phyloP scores from a whole-genome alignment of 176 grass and related monocot species.

The Juncus effusus region DNA sequence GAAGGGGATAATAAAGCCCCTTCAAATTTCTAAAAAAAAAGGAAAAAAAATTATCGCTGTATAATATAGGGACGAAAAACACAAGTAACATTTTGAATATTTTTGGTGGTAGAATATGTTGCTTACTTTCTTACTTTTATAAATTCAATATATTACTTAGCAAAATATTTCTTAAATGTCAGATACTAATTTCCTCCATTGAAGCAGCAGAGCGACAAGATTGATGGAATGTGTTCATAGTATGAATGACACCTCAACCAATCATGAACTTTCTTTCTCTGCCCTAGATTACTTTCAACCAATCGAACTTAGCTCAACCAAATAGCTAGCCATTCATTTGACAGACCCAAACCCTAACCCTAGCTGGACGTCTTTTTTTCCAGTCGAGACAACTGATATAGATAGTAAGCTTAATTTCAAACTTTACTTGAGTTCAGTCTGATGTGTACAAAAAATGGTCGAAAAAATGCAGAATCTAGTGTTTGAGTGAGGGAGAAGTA shows the following conservation, averaged over 20 bases:
- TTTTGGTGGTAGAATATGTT: no score
- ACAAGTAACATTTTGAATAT: no score
- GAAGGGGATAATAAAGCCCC: no score
- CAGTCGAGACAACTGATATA: conserved; percentile 27
- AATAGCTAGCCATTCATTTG: conserved; percentile 16
- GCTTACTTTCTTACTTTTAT: no score
- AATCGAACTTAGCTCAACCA: conserved; percentile 28
- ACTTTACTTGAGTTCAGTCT: conserved; percentile 20
- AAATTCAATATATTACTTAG: no score
- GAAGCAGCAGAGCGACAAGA: conserved; percentile 10
- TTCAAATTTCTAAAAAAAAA: no score
- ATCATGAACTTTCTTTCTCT: conserved; percentile 24
- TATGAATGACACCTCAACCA: conserved; percentile 29
- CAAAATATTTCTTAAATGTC: no score
- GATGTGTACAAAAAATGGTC: not conserved
- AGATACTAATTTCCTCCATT: not conserved
- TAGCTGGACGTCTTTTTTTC: conserved; percentile 9
- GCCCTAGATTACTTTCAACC: conserved; percentile 21
- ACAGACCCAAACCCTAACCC: conserved; percentile 20
- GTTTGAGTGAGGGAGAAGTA: conserved; percentile 21
- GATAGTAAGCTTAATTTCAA: conserved; percentile 33
- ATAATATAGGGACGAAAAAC: no score
- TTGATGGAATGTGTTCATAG: conserved; percentile 30
- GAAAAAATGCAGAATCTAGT: conserved; percentile 8
- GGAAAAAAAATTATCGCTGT: no score